A percentile compares a stretch with the other conserved stretches of the same genome.
These are phyloP conservation scores for Lactarius hengduanensis DNA, from an alignment of 768 basidiomycete species.

Conservation along the genomic window DNA sequence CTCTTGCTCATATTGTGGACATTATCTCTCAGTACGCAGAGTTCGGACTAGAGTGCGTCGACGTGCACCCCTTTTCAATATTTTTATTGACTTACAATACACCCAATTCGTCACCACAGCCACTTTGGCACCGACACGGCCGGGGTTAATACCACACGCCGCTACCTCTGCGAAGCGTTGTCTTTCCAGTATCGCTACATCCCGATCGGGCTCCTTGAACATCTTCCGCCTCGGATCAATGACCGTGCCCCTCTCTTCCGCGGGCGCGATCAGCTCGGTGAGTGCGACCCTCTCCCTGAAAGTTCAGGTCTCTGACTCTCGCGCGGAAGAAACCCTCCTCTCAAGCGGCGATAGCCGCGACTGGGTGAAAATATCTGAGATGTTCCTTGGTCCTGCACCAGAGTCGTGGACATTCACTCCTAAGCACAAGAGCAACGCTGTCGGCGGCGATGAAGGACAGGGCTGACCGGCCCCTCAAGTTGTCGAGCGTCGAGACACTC, in stretches of 20 bases:
- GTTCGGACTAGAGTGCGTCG: constrained; percentile 70
- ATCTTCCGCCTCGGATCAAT: constrained; percentile 77
- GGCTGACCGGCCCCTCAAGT: constrained; percentile 39
- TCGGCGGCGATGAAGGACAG: constrained; percentile 57
- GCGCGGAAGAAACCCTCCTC: constrained; percentile 68
- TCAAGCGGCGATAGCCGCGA: constrained; percentile 76
- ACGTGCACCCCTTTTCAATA: not conserved
- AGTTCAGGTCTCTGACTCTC: constrained; percentile 10
- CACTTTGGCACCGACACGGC: constrained; percentile 86
- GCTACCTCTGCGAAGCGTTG: constrained; percentile 92
- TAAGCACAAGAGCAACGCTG: constrained; percentile 92
- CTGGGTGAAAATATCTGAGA: constrained; percentile 93
- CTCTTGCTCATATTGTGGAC: not conserved
- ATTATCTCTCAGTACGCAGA: constrained; percentile 64
- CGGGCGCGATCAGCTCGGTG: constrained; percentile 86
- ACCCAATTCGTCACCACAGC: constrained; percentile 36
- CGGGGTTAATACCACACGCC: constrained; percentile 86
- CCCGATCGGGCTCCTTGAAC: constrained; percentile 89
- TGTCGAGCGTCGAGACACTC: not conserved
- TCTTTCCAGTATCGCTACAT: constrained; percentile 97
- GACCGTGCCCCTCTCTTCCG: constrained; percentile 87
- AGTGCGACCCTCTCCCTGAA: constrained; percentile 31
- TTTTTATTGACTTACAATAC: constrained; percentile 19
- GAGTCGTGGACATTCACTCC: constrained; percentile 84
- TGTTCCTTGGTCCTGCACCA: constrained; percentile 89